phyloP scores from a whole-genome alignment of 2,329 filamentous ascomycete genomes.

The Clathrospora elynae region DNA sequence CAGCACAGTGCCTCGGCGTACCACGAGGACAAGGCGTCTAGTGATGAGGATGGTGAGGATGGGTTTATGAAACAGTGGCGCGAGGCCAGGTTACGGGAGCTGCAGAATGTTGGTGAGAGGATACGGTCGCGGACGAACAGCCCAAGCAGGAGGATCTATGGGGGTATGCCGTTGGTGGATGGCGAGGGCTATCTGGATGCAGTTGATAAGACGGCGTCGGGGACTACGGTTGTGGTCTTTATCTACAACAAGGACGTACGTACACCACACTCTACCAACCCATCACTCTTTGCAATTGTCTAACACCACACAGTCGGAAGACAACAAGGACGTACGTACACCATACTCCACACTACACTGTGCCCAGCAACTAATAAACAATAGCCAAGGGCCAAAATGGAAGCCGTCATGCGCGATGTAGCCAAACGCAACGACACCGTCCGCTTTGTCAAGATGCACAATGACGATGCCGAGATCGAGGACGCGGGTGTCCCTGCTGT shows the following conservation, averaged over 20 bases:
- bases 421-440: slow-evolving; percentile 72
- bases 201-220: slow-evolving; percentile 82
- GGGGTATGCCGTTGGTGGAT: slow-evolving; percentile 81
- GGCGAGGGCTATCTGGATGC: slow-evolving; percentile 93
- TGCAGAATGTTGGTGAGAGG: slow-evolving; percentile 66
- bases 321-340: slow-evolving; percentile 61
- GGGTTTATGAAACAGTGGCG: slow-evolving; percentile 85
- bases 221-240: slow-evolving; percentile 88
- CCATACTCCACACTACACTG: background rate
- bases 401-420: slow-evolving; percentile 75
- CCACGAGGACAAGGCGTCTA: slow-evolving; percentile 56
- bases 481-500: slow-evolving; percentile 84
- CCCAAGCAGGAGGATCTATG: slow-evolving; percentile 78
- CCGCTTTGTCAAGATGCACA: slow-evolving; percentile 89
- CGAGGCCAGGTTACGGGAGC: slow-evolving; percentile 75
- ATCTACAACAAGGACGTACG: slow-evolving; percentile 58
- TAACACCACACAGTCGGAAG: slow-evolving; percentile 65
- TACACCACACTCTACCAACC: background rate
- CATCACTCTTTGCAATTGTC: background rate
- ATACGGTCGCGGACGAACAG: slow-evolving; percentile 69
- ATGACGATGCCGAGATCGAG: slow-evolving; percentile 93
- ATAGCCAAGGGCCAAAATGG: slow-evolving; percentile 61
- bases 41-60: slow-evolving; percentile 72
- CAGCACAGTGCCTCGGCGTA: slow-evolving; percentile 44
- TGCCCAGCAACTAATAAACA: background rate